Conservation (phyloP, 2,329 filamentous ascomycete genomes). For the Sporothrix protearum region DNA sequence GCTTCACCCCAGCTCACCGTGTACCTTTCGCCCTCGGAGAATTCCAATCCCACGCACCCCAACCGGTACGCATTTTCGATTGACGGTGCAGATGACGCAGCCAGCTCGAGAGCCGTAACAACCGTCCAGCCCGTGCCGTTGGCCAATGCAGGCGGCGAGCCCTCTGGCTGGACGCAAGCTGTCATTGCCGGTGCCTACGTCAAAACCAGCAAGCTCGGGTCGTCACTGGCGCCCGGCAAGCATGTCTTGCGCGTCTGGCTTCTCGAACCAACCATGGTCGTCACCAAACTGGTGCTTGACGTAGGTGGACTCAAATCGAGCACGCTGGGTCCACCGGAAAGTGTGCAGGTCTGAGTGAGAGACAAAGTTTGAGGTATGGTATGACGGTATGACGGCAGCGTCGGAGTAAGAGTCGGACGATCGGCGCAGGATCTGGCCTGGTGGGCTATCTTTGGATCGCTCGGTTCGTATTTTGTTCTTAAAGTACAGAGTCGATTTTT, state of each 20-base stretch:
- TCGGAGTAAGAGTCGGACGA: neutral
- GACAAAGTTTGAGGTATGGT: neutral
- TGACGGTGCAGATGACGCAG: conserved; percentile 27
- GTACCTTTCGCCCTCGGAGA: neutral
- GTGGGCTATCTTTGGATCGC: neutral
- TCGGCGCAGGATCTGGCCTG: neutral
- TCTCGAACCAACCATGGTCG: conserved; percentile 35
- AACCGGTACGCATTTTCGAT: conserved; percentile 33
- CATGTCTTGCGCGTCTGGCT: conserved; percentile 33
- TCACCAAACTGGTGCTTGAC: conserved; percentile 36
- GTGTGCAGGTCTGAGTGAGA: conserved; percentile 20
- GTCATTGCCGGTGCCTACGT: conserved; percentile 34
- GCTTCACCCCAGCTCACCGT: neutral
- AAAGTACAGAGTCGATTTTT: neutral
- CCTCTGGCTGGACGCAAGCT: conserved; percentile 32
- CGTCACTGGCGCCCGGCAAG: conserved; percentile 28
- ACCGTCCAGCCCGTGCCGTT: conserved; percentile 32
- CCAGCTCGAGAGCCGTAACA: conserved; percentile 4
- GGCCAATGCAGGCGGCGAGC: conserved; percentile 29
- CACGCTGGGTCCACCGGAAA: conserved; percentile 35
- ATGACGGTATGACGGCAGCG: neutral
- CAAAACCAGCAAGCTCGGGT: conserved; percentile 26
- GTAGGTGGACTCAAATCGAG: conserved; percentile 34
- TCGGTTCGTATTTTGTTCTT: neutral
- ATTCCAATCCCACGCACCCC: neutral